These are phyloP conservation scores for Xylaria sp. DNA, from an alignment of 2,329 filamentous ascomycete genomes.

Conservation along the genomic window DNA sequence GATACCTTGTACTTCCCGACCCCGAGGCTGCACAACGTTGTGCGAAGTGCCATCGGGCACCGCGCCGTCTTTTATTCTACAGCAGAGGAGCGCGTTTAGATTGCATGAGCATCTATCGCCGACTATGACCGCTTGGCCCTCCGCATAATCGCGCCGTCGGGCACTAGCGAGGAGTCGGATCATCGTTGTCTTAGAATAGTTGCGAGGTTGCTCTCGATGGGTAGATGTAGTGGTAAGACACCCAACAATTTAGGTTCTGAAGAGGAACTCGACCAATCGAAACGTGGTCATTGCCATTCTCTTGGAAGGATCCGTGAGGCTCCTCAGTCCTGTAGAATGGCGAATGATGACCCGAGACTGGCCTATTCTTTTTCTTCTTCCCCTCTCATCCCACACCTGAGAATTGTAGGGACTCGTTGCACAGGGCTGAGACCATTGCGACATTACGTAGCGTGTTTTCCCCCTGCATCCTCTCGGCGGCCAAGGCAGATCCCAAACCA, in stretches of 20 bases:
- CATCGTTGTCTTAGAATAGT: background rate
- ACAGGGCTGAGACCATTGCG: conserved; percentile 29
- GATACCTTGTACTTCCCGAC: background rate
- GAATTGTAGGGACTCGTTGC: conserved; percentile 1
- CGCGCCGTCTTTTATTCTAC: background rate
- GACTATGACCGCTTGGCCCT: background rate
- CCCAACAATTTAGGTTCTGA: background rate
- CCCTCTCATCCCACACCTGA: background rate
- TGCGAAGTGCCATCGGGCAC: background rate
- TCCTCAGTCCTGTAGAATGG: background rate
- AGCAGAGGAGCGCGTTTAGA: no score
- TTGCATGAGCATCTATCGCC: background rate
- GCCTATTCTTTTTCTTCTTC: background rate
- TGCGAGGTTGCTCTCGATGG: background rate
- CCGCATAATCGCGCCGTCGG: background rate
- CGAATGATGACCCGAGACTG: background rate
- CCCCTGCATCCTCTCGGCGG: conserved; percentile 24
- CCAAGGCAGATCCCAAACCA: conserved; percentile 9
- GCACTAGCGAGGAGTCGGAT: background rate
- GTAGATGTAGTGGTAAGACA: background rate
- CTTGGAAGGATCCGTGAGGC: background rate
- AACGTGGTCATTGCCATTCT: background rate
- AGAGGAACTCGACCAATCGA: background rate
- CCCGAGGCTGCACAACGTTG: background rate
- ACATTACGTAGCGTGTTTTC: conserved; percentile 21